These are phyloP conservation scores for Zostera marina DNA, from an alignment of 116 monocot genomes.

Conservation along the genomic window DNA sequence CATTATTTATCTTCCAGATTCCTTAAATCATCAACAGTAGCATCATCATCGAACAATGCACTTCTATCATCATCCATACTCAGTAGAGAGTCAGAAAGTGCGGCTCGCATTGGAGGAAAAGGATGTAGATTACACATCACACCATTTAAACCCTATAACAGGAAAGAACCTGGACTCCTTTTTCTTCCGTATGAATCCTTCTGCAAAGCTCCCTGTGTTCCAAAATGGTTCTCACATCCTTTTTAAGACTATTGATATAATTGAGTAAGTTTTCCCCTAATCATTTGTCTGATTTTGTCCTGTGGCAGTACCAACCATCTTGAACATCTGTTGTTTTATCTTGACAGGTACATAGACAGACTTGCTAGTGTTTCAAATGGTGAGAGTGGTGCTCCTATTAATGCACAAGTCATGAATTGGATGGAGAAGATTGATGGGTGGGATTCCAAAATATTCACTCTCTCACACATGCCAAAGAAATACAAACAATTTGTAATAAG, in stretches of 20 bases:
- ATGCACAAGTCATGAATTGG: conserved; percentile 40
- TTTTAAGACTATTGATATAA: conserved; percentile 49
- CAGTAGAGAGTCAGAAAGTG: conserved; percentile 96
- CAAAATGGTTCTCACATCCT: conserved; percentile 87
- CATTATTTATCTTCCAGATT: no score
- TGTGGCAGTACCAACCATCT: no score
- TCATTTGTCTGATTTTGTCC: neutral
- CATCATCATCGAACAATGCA: conserved; percentile 53
- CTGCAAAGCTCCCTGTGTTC: conserved; percentile 81
- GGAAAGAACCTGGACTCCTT: conserved; percentile 81
- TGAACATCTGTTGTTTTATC: neutral
- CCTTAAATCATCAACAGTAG: no score
- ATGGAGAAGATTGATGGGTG: conserved; percentile 77
- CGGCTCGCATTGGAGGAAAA: conserved; percentile 89
- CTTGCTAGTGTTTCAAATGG: conserved; percentile 30
- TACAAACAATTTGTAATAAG: conserved; percentile 57
- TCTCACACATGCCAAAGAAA: conserved; percentile 50
- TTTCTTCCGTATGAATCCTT: conserved; percentile 94
- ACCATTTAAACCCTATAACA: conserved; percentile 86
- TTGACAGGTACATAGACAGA: conserved; percentile 74
- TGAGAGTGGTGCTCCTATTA: conserved; percentile 18
- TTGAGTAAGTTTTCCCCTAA: conserved; percentile 26
- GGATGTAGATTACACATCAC: conserved; percentile 90
- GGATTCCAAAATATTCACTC: conserved; percentile 90
- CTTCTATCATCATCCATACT: conserved; percentile 94